These are phyloP conservation scores for Eucalyptus rudis DNA, from an alignment of 345 rosid species.

Conservation along the genomic window DNA sequence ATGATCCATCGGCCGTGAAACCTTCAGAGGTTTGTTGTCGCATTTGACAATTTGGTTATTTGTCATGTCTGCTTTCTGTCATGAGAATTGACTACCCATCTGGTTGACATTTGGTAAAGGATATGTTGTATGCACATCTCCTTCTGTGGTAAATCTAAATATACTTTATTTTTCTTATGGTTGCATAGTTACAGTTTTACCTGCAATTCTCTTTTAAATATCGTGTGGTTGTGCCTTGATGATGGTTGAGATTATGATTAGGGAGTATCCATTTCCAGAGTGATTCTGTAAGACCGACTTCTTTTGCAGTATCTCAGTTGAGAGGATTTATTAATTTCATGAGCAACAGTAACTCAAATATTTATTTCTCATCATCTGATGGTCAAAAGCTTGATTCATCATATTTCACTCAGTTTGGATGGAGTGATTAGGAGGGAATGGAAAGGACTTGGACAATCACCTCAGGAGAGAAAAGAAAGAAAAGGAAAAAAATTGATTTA, in stretches of 20 bases:
- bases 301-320: background rate
- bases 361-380: background rate
- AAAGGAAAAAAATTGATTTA: background rate
- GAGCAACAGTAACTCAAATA: background rate
- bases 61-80: background rate
- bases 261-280: background rate
- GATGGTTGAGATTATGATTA: background rate
- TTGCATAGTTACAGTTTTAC: background rate
- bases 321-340: background rate
- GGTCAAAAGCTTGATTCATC: background rate
- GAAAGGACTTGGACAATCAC: background rate
- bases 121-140: background rate
- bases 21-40: conserved; percentile 10
- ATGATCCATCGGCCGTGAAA: background rate
- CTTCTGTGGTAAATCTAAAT: background rate
- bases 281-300: background rate
- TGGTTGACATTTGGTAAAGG: background rate
- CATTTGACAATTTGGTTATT: background rate
- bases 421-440: background rate
- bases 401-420: background rate
- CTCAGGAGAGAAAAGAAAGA: background rate
- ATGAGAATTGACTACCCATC: background rate
- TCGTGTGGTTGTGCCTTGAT: background rate
- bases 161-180: background rate
- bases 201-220: background rate